Percentiles rank a stretch among this genome's conserved stretches.
Conservation (phyloP, 805 yeast species). For the Kodamaea nitidulidarum region DNA sequence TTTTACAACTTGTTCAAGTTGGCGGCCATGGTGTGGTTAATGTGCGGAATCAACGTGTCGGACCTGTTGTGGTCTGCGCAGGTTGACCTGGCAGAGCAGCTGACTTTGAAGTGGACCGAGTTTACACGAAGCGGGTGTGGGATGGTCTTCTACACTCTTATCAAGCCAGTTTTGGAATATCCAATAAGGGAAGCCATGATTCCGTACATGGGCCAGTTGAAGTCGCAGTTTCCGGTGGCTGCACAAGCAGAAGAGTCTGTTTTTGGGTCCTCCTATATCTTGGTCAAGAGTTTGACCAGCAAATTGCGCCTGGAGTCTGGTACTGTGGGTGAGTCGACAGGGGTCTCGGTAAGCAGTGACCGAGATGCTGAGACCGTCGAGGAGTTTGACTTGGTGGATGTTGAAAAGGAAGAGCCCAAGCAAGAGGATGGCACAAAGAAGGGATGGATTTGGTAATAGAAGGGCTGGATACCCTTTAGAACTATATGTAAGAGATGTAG, state of each 20-base stretch:
- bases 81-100: constrained; percentile 3
- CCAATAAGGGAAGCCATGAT: constrained; percentile 2
- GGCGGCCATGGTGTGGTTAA: constrained; percentile 5
- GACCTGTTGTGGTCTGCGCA: constrained; percentile 1
- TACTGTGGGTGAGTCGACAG: constrained; percentile 2
- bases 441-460: constrained; percentile 16
- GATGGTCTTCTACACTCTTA: constrained; percentile 21
- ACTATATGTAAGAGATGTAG: no score
- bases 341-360: neutral
- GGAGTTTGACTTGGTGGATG: constrained; percentile 10
- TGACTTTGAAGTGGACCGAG: constrained; percentile 18
- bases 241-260: constrained; percentile 6
- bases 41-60: constrained; percentile 3
- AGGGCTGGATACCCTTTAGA: no score
- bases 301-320: constrained; percentile 6
- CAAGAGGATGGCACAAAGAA: constrained; percentile 7
- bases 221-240: constrained; percentile 1
- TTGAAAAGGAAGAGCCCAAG: constrained; percentile 7
- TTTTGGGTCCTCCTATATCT: constrained; percentile 14
- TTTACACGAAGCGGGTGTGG: constrained; percentile 34
- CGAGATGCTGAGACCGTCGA: constrained; percentile 7
- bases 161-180: constrained; percentile 28
- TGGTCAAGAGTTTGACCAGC: constrained; percentile 12
- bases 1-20: constrained; percentile 48
- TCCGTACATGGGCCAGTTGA: constrained; percentile 4